Conservation (phyloP, 495 filamentous ascomycete genomes). For the Aspergillus panamensis region DNA sequence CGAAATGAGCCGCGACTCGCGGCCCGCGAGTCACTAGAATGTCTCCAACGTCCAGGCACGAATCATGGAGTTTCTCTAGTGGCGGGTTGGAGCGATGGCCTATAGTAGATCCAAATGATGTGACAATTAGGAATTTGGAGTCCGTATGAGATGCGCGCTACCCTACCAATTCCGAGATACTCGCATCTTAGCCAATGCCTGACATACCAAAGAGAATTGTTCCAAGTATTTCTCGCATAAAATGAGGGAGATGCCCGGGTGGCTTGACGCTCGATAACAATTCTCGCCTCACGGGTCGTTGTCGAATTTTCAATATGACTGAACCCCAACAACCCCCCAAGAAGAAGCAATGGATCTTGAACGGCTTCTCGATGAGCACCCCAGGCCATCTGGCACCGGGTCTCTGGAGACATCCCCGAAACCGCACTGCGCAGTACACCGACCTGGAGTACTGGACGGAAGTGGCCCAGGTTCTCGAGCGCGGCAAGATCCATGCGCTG, state of each 20-base stretch:
- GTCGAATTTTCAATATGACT: neutral
- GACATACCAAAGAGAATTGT: neutral
- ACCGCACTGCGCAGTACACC: conserved; percentile 46
- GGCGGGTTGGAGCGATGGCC: no score
- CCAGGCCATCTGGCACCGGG: conserved; percentile 49
- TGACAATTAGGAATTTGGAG: neutral
- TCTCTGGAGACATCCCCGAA: conserved; percentile 44
- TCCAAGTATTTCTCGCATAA: neutral
- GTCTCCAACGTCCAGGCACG: neutral
- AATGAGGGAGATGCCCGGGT: neutral
- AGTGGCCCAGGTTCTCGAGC: conserved; percentile 45
- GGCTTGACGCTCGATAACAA: neutral
- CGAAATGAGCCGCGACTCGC: neutral
- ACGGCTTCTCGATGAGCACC: conserved; percentile 52
- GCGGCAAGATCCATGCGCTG: conserved; percentile 50
- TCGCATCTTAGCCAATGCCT: neutral
- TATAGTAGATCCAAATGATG: neutral
- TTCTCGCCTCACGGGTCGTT: neutral
- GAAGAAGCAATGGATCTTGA: conserved; percentile 52
- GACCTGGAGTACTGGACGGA: conserved; percentile 43
- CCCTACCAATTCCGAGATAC: neutral
- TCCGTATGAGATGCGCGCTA: neutral
- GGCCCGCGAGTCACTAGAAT: neutral
- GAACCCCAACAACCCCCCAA: neutral
- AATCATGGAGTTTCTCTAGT: no score